Base-by-base conservation (phyloP, 495 filamentous ascomycete genomes). In the Xylaria castorea region DNA sequence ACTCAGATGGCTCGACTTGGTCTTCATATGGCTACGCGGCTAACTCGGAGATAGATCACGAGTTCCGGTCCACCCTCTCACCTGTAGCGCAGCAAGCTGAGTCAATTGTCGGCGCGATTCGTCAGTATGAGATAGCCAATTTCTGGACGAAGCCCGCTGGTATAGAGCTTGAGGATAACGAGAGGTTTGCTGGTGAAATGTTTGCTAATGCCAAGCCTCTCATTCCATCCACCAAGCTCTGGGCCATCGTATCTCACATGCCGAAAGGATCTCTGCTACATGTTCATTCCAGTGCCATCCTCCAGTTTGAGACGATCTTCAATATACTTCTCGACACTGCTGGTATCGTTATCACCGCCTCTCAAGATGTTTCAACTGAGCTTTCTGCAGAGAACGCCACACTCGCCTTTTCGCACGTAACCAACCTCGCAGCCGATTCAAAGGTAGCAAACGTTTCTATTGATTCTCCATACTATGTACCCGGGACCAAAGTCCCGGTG, bases 291-390 rank as follows among this genome's bases (percentile, higher is more conserved):
- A 57, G 51, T 6, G 51, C 51, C 25, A 57, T 57, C 25, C 51
- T 57, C 51, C 51, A 57, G 51, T 57, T 57, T 32, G 51, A 57
- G 51, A 57, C 51, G 11, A 57, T 57, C 51, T 57, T 57, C 25
- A 32, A 57, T 14, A 57, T 57, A 9, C 51, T 57, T 32, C 51
- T 57, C 51, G 51, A 57, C 7, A 57, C 51, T 32, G 0, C 0
- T 25, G 51, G 51, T 2, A 57, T 57, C 25, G 51, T 57, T 25
- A 12, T 57, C 51, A 18, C 7, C 11, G 7, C 51, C 25, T 57
- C 51, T 25, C 51, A 57, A 18, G 51, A 57, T 27, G 22, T 57
- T 12, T 57, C 51, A 18, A 57, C 51, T 32, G 27, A 12, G 7
- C 51, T 57, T 12, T 27, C 51, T 12, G 27, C 22, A 57, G 51